A percentile compares a stretch with the other conserved stretches of the same genome.
phyloP scores from a whole-genome alignment of 148 eudicot genomes.

The Fagopyrum esculentum region DNA sequence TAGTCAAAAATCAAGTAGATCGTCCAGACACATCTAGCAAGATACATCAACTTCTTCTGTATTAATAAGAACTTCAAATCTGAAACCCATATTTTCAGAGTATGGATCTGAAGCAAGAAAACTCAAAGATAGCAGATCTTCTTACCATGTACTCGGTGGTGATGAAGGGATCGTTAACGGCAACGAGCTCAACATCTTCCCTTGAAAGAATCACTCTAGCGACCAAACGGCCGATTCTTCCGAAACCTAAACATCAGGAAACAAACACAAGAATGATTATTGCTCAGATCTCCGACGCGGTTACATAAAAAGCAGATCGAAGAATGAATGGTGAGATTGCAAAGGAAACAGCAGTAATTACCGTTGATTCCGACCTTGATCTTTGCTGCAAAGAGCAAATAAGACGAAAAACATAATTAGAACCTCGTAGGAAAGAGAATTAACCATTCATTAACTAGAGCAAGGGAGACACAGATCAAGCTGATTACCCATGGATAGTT shows the following conservation, averaged over 20 bases:
- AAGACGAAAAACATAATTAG: not conserved
- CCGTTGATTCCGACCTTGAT: conserved; percentile 86
- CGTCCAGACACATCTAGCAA: not conserved
- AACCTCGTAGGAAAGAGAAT: not conserved
- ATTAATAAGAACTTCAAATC: not conserved
- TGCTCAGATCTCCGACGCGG: not conserved
- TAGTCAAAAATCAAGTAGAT: not conserved
- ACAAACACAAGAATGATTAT: not conserved
- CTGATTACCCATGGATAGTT: not conserved
- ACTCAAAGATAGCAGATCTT: not conserved
- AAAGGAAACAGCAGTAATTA: conserved; percentile 17
- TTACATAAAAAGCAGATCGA: conserved; percentile 11
- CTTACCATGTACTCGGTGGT: conserved; percentile 70
- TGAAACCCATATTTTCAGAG: not conserved
- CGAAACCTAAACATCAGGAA: conserved; percentile 37
- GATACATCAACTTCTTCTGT: not conserved
- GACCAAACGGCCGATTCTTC: conserved; percentile 89
- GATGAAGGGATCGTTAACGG: conserved; percentile 85
- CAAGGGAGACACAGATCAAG: not conserved
- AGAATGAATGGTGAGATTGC: not conserved
- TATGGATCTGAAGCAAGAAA: not conserved
- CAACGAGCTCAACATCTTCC: conserved; percentile 80
- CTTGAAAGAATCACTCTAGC: conserved; percentile 69
- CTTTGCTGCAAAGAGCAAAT: conserved; percentile 32
- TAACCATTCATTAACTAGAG: not conserved